phyloP scores from a whole-genome alignment of 495 filamentous ascomycete genomes.

The Aspergillus biplanus region DNA sequence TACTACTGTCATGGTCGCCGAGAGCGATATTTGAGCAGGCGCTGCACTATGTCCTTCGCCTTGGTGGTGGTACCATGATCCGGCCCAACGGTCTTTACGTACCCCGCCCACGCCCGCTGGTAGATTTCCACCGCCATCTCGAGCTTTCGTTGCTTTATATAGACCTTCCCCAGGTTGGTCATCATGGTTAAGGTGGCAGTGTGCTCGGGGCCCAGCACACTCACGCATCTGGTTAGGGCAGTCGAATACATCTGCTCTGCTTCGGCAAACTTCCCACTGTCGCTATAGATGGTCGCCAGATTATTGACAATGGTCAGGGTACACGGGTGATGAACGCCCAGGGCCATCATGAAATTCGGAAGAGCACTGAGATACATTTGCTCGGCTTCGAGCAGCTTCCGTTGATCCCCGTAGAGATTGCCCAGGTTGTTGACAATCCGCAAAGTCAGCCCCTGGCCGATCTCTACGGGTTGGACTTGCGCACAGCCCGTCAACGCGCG shows the following conservation, averaged over 20 bases:
- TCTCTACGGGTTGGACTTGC: slow-evolving; percentile 32
- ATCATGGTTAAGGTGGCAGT: not conserved
- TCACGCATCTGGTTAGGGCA: slow-evolving; percentile 16
- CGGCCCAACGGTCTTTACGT: not conserved
- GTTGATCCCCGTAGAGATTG: slow-evolving; percentile 24
- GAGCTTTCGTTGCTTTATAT: not conserved
- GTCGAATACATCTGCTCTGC: slow-evolving; percentile 32
- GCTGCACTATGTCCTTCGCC: no score
- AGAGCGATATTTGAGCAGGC: no score
- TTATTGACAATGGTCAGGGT: slow-evolving; percentile 27
- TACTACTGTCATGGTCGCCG: no score
- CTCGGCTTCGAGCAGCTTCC: slow-evolving; percentile 26
- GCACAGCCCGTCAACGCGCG: slow-evolving; percentile 33
- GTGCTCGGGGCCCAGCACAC: not conserved
- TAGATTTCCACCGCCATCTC: slow-evolving; percentile 11
- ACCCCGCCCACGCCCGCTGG: not conserved
- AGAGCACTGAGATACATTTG: not conserved
- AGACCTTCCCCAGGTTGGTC: slow-evolving; percentile 12
- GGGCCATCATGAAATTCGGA: not conserved
- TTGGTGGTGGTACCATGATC: no score
- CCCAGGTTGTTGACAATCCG: slow-evolving; percentile 37
- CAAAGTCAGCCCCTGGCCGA: slow-evolving; percentile 33
- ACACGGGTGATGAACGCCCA: not conserved
- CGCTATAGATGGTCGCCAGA: slow-evolving; percentile 25
- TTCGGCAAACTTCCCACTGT: slow-evolving; percentile 31